Evolutionary conservation across 139 green algal genomes (phyloP).

Genomic region (Coccomyxa sp.): DNA sequence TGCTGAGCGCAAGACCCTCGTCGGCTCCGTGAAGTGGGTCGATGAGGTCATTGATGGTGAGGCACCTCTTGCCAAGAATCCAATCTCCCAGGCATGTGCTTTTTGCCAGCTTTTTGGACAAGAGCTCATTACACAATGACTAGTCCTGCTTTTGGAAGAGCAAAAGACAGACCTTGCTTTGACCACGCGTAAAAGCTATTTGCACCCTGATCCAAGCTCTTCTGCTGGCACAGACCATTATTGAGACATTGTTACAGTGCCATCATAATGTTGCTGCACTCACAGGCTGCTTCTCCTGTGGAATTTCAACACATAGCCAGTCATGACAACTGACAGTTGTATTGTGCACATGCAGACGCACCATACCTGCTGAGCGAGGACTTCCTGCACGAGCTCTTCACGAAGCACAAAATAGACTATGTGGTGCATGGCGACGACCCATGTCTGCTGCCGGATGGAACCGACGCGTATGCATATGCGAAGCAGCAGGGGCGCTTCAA

Average conservation of each 20-base stretch:
- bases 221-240: neutral
- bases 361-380: conserved; percentile 84
- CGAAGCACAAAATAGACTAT: conserved; percentile 94
- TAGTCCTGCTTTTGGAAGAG: neutral
- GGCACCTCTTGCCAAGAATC: too few species aligned
- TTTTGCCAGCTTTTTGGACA: too few species aligned
- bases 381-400: conserved; percentile 92
- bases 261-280: neutral
- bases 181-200: too few species aligned
- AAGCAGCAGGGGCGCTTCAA: conserved; percentile 60
- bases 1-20: conserved; percentile 79
- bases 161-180: neutral
- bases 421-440: conserved; percentile 99
- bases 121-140: too few species aligned
- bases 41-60: conserved; percentile 89
- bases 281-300: neutral
- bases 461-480: conserved; percentile 92
- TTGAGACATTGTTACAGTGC: neutral
- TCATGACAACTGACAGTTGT: neutral
- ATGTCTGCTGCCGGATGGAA: conserved; percentile 95
- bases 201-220: neutral
- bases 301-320: neutral
- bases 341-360: conserved; percentile 49
- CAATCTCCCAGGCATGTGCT: too few species aligned
- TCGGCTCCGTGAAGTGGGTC: conserved; percentile 96